Percentiles rank a stretch among this genome's conserved stretches.
These are phyloP conservation scores for Senna siamea DNA, from an alignment of 306 rosid genomes.

Conservation along the genomic window DNA sequence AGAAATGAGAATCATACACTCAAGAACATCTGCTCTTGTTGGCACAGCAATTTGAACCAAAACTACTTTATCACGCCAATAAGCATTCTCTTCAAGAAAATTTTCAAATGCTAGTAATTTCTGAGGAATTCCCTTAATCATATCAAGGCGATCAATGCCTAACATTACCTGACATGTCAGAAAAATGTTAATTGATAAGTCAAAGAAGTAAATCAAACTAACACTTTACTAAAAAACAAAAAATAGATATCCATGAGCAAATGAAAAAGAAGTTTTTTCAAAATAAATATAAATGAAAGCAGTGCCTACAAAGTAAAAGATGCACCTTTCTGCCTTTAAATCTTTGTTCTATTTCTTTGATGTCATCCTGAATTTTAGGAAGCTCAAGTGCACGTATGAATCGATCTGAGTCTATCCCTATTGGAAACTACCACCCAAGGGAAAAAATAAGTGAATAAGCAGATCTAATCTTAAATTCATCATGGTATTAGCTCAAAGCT, in stretches of 20 bases:
- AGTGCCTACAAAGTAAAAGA: slow-evolving; percentile 19
- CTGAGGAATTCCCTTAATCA: slow-evolving; percentile 96
- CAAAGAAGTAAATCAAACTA: slow-evolving; percentile 21
- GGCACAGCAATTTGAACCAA: slow-evolving; percentile 95
- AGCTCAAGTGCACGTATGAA: slow-evolving; percentile 71
- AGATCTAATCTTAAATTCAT: slow-evolving; percentile 18
- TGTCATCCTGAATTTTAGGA: slow-evolving; percentile 55
- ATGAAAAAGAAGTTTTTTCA: neutral
- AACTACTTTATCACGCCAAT: slow-evolving; percentile 82
- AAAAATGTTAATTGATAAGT: slow-evolving; percentile 28
- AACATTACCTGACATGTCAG: slow-evolving; percentile 71
- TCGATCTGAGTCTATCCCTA: slow-evolving; percentile 82
- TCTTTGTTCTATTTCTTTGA: slow-evolving; percentile 74
- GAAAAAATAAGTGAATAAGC: slow-evolving; percentile 34
- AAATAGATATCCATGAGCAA: slow-evolving; percentile 10
- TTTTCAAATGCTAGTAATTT: slow-evolving; percentile 89
- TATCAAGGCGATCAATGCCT: slow-evolving; percentile 94
- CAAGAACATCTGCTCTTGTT: slow-evolving; percentile 95
- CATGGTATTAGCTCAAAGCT: slow-evolving; percentile 5
- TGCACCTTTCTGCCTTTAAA: slow-evolving; percentile 81
- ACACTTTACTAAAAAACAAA: neutral
- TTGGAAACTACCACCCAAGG: slow-evolving; percentile 71
- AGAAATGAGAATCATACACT: slow-evolving; percentile 61
- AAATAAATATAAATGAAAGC: neutral
- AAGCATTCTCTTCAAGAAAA: slow-evolving; percentile 75